Evolutionary conservation across 2,329 filamentous ascomycete species (phyloP), one percentile per base, ranked within the genome.

Genomic region (Chaetomium sp.): DNA sequence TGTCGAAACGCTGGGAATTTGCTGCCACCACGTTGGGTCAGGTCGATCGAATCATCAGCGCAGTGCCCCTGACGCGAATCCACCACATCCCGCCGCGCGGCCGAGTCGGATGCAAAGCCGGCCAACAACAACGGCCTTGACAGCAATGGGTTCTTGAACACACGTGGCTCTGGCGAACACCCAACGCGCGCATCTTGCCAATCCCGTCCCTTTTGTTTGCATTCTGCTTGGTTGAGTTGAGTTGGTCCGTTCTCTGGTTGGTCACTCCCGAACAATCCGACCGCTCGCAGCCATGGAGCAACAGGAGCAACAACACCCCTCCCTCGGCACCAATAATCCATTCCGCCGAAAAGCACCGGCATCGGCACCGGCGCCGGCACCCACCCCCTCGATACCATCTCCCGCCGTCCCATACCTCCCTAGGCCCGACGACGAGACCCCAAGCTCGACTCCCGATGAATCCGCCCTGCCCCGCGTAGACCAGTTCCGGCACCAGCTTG

Each of bases 291-390:
- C 57, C 61, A 76, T 76, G 65, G 66, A 68, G 55, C 70, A 71
- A 42, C 59, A 56, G 35, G 55, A 60, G 37, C 19, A 27, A 27
- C 19, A 27, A 27, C 19, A 27, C 19, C 19, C 19, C 19, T 54
- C 69, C 49, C 68, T 74, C 55, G 68, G 66, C 48, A 73, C 78
- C 66, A 71, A 79, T 69, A 81, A 81, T 61, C 78, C 78, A 9
- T 81, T 81, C 64, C 78, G 78, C 60, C 76, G 73, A 62, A 78
- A 72, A 66, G 62, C 62, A 45, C 59, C 59, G 50, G 61, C 63
- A 49, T 57, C 63, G 56, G 64, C 60, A 46, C 58, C 65, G 59
- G 32, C 66, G 54, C 63, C 61, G 52, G 57, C 64, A 60, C 38
- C 66, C 54, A 14, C 49, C 45, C n/a, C 47, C 42, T 43, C 62